These are phyloP conservation scores for Coemansia aciculifera DNA, from an alignment of 192 early-diverging fungal genomes.

Conservation along the genomic window DNA sequence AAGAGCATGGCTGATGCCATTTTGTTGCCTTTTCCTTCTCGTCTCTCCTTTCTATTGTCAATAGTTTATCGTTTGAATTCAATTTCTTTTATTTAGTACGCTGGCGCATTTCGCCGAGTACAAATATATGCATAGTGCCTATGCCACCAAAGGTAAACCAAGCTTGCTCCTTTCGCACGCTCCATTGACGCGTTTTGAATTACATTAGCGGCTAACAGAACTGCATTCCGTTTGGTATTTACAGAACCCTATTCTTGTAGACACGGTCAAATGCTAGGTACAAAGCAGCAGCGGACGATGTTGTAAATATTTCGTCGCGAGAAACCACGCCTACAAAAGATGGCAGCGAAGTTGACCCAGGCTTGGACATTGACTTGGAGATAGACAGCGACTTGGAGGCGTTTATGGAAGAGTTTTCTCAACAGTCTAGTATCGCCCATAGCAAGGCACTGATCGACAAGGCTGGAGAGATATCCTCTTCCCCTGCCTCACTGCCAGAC, in stretches of 20 bases:
- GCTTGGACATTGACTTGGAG: constrained; percentile 25
- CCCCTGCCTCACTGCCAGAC: background rate
- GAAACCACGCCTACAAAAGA: constrained; percentile 6
- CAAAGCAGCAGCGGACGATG: background rate
- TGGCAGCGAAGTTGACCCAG: constrained; percentile 1
- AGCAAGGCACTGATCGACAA: background rate
- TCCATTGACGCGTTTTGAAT: background rate
- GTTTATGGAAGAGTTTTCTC: constrained; percentile 30
- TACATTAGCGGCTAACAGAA: background rate
- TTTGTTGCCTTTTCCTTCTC: background rate
- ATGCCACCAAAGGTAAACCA: constrained; percentile 19
- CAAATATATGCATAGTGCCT: constrained; percentile 10
- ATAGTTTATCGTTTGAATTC: background rate
- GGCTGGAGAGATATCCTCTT: background rate
- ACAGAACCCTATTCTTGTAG: background rate
- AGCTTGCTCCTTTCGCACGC: background rate
- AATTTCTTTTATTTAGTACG: background rate
- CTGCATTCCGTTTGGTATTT: background rate
- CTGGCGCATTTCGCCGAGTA: constrained; percentile 5
- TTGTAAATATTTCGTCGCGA: constrained; percentile 17
- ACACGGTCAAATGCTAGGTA: constrained; percentile 3
- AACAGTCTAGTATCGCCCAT: background rate
- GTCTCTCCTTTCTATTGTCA: background rate
- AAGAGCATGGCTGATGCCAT: background rate
- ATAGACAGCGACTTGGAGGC: constrained; percentile 51